Evolutionary conservation across 2,329 filamentous ascomycete genomes (phyloP), one percentile per base, ranked within the genome.

Genomic region (Plenodomus biglobosus): DNA sequence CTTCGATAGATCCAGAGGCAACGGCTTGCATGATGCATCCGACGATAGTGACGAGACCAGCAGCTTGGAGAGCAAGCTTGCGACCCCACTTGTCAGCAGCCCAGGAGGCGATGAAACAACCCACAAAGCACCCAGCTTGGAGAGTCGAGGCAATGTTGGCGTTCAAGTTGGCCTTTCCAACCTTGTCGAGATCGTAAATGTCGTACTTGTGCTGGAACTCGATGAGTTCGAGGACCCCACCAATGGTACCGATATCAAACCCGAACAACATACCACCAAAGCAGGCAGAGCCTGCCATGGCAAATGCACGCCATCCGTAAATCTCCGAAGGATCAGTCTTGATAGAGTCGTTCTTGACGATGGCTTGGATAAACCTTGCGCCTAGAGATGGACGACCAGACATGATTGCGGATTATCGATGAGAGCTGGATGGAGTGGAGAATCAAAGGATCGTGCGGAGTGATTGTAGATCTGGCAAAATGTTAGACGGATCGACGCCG

Each of bases 131-230:
- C 42, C 85, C 85, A 36, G 80, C 85, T 70, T 88, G 85, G 8
- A 88, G 78, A 0, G 82, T 85, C n/a, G 84, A 86, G 21, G 87
- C 86, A 48, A 89, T 85, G 63, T 87, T 87, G 55, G 85, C 82
- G 39, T 79, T 80, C 40, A 86, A 73, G 56, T 84, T 78, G 22
- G 80, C 79, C 32, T 72, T 68, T 3, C 70, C 77, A 2, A 75
- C 68, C 22, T 69, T 64, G 42, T 70, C 67, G 20, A 74, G 62
- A 19, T 66, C 61, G 1, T 73, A 65, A 5, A 85, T 72, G 1
- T 77, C 74, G 55, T 83, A 86, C 58, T 80, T 79, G 0, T 71
- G 66, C 64, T 82, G 77, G 55, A 85, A 86, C 5, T 76, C 74
- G 15, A 76, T 71, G 73, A 88, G 78, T 41, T 80, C 81, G 20